Base-by-base conservation (phyloP, 202 grass and related monocot species). In the Dendrocalamus latiflorus region DNA sequence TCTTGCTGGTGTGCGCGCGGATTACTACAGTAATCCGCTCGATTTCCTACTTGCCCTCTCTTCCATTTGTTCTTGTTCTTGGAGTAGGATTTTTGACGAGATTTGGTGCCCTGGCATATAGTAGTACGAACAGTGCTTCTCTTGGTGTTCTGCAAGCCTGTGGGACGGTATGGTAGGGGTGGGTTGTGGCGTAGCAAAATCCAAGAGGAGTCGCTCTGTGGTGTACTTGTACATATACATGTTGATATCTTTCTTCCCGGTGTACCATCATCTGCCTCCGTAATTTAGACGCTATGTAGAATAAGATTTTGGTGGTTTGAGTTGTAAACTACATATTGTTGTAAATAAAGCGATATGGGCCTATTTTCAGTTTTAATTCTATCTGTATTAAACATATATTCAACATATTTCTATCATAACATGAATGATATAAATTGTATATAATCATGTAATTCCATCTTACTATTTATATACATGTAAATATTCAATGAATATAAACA, bases 221-320 rank as follows among this genome's bases (percentile, higher is more conserved):
- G 30, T 81, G 18, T 62, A 38, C 56, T 74, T 82, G 69, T 82
- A 82, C 56, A 82, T 82, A 64, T 2, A 33, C 11, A 25, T 65
- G 44, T 43, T n/a, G n/a, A n/a, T n/a, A n/a, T n/a, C 39, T 82
- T n/a, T 72, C 15, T 69, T 30, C 43, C 44, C 38, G 13, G 12
- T 73, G 33, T 63, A 39, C 26, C 54, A 72, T 70, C 8, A 34
- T 20, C 74, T 39, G 28, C 20, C 21, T 38, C 25, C 47, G 66
- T 71, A 45, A 47, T 61, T 8, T 71, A 70, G 53, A 81, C 67
- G 15, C 24, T 70, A 21, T 70, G 22, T 72, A 72, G 38, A 72
- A 81, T 49, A 72, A 37, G 41, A 24, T 63, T 50, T 39, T 68
- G 62, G 76, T 51, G 33, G 42, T 62, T 42, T 39, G 26, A 62